Evolutionary conservation across 2,329 filamentous ascomycete genomes (phyloP).

Genomic region (Fusarium papillatum): DNA sequence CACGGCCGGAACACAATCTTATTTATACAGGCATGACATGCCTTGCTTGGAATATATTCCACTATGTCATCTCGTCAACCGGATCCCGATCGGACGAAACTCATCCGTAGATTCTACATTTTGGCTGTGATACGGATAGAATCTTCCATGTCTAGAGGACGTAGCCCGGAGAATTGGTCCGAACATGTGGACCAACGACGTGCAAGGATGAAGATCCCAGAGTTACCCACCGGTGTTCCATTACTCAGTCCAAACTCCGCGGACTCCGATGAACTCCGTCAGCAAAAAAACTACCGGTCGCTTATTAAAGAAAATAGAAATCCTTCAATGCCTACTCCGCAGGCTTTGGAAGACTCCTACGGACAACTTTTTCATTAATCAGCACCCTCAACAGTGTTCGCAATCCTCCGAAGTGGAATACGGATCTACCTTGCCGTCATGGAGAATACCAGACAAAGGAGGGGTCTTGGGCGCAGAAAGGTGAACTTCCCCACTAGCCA

Average conservation of each 20-base stretch:
- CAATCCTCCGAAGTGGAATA: not conserved
- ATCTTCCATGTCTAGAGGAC: not conserved
- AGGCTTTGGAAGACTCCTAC: not conserved
- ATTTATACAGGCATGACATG: not conserved
- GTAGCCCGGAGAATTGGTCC: not conserved
- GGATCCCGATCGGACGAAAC: not conserved
- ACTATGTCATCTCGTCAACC: not conserved
- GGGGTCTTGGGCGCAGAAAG: slow-evolving; percentile 15
- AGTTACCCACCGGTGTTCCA: not conserved
- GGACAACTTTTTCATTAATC: not conserved
- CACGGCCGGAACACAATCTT: not conserved
- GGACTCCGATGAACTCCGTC: not conserved
- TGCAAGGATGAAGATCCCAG: not conserved
- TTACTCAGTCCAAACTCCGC: not conserved
- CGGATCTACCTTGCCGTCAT: not conserved
- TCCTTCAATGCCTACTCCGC: not conserved
- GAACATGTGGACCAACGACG: not conserved
- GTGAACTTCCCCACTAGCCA: not conserved
- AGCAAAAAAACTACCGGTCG: not conserved
- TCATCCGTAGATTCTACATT: not conserved
- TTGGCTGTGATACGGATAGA: not conserved
- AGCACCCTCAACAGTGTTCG: not conserved
- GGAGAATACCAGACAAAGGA: not conserved
- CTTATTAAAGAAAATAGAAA: not conserved
- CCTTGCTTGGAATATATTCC: not conserved